Evolutionary conservation across 768 basidiomycete species (phyloP), one percentile per base, ranked within the genome.

Genomic region (Lactarius hatsudake): DNA sequence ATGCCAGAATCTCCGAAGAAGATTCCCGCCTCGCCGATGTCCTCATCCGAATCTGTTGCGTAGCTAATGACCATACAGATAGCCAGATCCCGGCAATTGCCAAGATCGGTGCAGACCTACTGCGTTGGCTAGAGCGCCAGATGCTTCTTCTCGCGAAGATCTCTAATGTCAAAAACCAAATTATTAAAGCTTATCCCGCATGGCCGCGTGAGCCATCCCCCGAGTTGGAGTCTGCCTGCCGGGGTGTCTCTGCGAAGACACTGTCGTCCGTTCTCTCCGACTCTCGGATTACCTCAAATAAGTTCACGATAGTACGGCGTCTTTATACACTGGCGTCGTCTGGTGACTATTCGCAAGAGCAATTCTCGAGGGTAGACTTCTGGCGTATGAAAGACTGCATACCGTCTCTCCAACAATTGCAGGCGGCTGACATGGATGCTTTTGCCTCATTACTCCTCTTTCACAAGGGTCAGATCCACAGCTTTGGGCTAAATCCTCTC

Each of bases 381-480:
- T 97, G 94, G 94, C 83, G 86, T 45, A 78, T 96, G 73, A 94
- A 93, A 73, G 86, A 87, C 28, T 88, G 84, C 72, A 88, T 95
- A 53, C 91, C 91, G 7, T 62, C 81, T 1, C 69, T 72, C 6
- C 76, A 79, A 1, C 77, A 81, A 34, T 77, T 93, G n/a, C 84
- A 85, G 58, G 82, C 83, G 43, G 86, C 86, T 40, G 91, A 94
- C 72, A 79, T 89, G 20, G 80, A 87, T 60, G 90, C 90, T 1
- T 95, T 94, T 71, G 83, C 87, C 18, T 81, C 82, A 10, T 78
- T 94, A 15, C 78, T 95, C 13, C 78, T 84, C 42, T 74, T 81
- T 9, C 80, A 87, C 42, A 80, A 82, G 62, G 91, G 92, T 0
- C 79, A 78, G 23, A 83, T 93, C 58, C 81, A 84, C 58, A 86